These are phyloP conservation scores for Penicillium sclerotiorum DNA, from an alignment of 2,329 filamentous ascomycete genomes.

Conservation along the genomic window DNA sequence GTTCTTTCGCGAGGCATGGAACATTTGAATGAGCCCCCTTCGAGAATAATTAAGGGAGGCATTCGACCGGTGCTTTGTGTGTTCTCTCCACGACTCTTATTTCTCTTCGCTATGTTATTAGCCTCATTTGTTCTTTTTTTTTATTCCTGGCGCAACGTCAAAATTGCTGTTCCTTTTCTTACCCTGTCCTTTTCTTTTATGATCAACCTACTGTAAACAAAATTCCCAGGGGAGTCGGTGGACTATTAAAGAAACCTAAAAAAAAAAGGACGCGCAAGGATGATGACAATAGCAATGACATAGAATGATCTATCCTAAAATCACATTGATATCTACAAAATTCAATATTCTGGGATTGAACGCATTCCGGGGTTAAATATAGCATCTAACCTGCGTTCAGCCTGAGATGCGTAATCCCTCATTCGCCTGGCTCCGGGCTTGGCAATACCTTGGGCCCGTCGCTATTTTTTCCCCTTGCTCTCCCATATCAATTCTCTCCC, in stretches of 20 bases:
- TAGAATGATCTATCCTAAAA: background rate
- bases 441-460: too few species aligned
- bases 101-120: conserved; percentile 45
- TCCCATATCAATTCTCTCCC: too few species aligned
- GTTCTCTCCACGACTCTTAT: conserved; percentile 41
- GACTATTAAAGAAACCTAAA: conserved; percentile 1
- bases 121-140: conserved; percentile 41
- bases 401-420: too few species aligned
- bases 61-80: conserved; percentile 36
- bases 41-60: conserved; percentile 24
- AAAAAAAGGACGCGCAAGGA: background rate
- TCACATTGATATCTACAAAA: too few species aligned
- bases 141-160: conserved; percentile 37
- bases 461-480: too few species aligned
- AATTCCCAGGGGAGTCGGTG: conserved; percentile 2
- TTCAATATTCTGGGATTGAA: too few species aligned
- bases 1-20: conserved; percentile 35
- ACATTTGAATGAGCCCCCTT: conserved; percentile 17
- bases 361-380: too few species aligned
- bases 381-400: too few species aligned
- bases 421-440: too few species aligned
- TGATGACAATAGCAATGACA: background rate
- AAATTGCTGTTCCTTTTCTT: conserved; percentile 29
- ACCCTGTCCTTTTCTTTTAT: conserved; percentile 14
- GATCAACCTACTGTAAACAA: conserved; percentile 6